Conservation (phyloP, 2,329 filamentous ascomycete species). For the Metarhizium humberi region DNA sequence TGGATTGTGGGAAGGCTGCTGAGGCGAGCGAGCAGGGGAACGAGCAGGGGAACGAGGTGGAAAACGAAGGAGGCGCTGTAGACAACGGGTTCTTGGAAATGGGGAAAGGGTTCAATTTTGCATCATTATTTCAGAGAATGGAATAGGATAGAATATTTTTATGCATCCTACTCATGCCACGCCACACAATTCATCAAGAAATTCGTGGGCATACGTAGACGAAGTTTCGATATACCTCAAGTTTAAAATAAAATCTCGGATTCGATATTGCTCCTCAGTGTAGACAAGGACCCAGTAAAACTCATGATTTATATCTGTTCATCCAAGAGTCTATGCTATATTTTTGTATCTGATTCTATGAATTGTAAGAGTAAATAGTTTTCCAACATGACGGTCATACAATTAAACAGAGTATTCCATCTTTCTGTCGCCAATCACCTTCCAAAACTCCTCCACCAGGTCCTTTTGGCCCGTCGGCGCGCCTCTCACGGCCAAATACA, state of each 20-base stretch:
- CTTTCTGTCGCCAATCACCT: constrained; percentile 42
- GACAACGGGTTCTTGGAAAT: too few species aligned
- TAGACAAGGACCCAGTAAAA: not conserved
- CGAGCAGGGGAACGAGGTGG: too few species aligned
- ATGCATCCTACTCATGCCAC: too few species aligned
- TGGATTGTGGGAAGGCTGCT: not conserved
- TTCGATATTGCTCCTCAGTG: not conserved
- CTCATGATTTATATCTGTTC: not conserved
- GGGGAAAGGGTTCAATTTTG: too few species aligned
- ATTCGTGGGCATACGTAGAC: too few species aligned
- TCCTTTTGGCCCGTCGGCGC: constrained; percentile 51
- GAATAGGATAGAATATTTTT: too few species aligned
- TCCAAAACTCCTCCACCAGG: constrained; percentile 57
- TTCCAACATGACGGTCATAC: not conserved
- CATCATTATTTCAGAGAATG: too few species aligned
- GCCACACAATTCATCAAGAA: too few species aligned
- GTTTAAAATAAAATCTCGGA: not conserved
- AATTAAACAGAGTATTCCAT: constrained; percentile 35
- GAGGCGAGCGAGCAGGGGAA: too few species aligned
- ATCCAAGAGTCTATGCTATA: not conserved
- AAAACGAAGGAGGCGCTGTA: too few species aligned
- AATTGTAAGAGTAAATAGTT: not conserved
- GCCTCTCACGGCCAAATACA: constrained; percentile 54
- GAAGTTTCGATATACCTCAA: too few species aligned
- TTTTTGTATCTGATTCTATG: not conserved